Percentiles rank a stretch among this genome's conserved stretches.
These are phyloP conservation scores for Butyriboletus appendiculatus DNA, from an alignment of 1,284 basidiomycete genomes.

Conservation along the genomic window DNA sequence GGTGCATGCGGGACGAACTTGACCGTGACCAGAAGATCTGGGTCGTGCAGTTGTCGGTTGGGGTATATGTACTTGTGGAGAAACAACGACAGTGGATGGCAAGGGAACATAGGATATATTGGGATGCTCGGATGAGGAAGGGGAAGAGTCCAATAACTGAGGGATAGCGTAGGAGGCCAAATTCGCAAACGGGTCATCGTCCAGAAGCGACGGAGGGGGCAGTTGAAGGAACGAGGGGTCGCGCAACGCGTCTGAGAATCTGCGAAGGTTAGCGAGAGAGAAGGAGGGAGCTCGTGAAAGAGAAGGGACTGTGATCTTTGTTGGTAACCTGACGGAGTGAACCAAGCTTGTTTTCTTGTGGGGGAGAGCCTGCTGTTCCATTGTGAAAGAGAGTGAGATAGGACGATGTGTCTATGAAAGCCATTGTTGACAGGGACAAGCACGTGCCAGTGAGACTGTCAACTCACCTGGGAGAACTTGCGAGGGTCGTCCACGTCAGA, in stretches of 20 bases:
- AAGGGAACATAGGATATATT: constrained; percentile 22
- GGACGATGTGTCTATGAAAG: neutral
- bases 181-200: constrained; percentile 72
- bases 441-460: neutral
- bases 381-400: constrained; percentile 8
- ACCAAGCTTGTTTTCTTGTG: constrained; percentile 10
- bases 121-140: constrained; percentile 18
- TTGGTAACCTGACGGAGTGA: constrained; percentile 32
- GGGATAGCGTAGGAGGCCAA: constrained; percentile 29
- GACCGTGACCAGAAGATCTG: constrained; percentile 39
- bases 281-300: constrained; percentile 9
- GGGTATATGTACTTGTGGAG: constrained; percentile 16
- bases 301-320: constrained; percentile 46
- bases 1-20: constrained; percentile 54
- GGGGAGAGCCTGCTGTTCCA: constrained; percentile 6
- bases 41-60: constrained; percentile 27
- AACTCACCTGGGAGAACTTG: neutral
- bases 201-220: constrained; percentile 41
- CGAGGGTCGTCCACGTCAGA: neutral
- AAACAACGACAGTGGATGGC: constrained; percentile 21
- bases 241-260: constrained; percentile 17
- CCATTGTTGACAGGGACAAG: no score
- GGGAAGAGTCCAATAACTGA: constrained; percentile 4
- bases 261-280: constrained; percentile 1
- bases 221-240: neutral